Base-by-base conservation (phyloP, 1,139 yeast species). In the Yamadazyma diospyri region DNA sequence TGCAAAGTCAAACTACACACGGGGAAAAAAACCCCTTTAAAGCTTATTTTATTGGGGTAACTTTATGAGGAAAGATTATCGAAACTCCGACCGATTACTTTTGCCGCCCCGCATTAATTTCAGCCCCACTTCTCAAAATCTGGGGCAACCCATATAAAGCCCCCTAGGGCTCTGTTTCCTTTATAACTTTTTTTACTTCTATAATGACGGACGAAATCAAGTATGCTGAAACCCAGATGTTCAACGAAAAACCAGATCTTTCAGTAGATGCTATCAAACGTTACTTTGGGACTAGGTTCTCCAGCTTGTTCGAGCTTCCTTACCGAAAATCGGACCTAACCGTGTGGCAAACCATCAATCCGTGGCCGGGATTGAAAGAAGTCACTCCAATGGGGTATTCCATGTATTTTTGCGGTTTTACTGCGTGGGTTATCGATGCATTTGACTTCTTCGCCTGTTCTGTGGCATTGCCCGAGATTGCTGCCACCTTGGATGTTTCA, bases 341-440 rank as follows among this genome's bases (percentile, higher is more conserved):
- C 3, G 28, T 36, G 10, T 47, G 46, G 41, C 36, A 49, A 29
- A 42, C 55, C 5, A 40, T 61, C 20, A 61, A 63, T 36, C 71
- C 71, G 2, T 43, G 61, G 19, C 53, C 57, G 1, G 59, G 58
- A n/a, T 51, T 64, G 21, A 47, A 36, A 21, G 55, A 51, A 38
- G 50, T 64, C 46, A 48, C 48, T 4, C 41, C 47, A 39, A 36
- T 50, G 50, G 61, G 57, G 34, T 64, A 88, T 86, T 63, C 73
- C 34, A 76, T 79, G 53, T 79, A 81, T 49, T 39, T 65, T 18
- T 64, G 79, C 29, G 88, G 87, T 3, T 78, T 79, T 46, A 51
- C 68, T 40, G 86, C 83, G 19, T 84, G 94, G 94, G 70, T 87
- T 4, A 72, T 85, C 72, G 94, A 83, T 53, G 83, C 94, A 3